A percentile compares a stretch with the other conserved stretches of the same genome.
These are phyloP conservation scores for Passiflora organensis DNA, from an alignment of 345 rosid species.

Conservation along the genomic window DNA sequence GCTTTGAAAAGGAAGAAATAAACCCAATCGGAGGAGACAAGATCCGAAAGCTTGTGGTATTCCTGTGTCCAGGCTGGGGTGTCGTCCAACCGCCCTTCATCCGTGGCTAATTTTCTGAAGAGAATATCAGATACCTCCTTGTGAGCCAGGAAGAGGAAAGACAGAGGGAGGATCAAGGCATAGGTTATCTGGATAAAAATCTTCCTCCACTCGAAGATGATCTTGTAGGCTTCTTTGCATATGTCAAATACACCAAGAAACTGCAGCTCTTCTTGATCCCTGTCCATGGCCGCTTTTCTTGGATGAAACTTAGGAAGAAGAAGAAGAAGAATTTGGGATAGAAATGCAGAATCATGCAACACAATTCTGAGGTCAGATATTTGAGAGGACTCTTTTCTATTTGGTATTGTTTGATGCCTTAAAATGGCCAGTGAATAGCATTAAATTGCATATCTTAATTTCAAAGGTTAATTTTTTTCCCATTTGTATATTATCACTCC, in stretches of 20 bases:
- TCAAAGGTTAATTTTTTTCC: too few relatives aligned
- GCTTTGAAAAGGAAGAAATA: constrained; percentile 20
- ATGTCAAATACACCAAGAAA: constrained; percentile 37
- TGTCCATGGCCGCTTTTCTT: constrained; percentile 45
- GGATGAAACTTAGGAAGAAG: too few relatives aligned
- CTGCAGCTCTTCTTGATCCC: constrained; percentile 51
- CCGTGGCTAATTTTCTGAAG: constrained; percentile 12
- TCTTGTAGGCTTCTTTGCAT: constrained; percentile 37
- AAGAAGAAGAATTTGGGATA: too few relatives aligned
- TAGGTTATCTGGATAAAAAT: constrained; percentile 41
- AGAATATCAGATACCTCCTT: constrained; percentile 27
- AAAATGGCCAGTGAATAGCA: too few relatives aligned
- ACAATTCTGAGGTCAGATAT: too few relatives aligned
- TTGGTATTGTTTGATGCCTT: too few relatives aligned
- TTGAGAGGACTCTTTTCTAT: too few relatives aligned
- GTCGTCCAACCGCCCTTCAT: constrained; percentile 12
- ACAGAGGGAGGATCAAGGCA: constrained; percentile 43
- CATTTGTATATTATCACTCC: too few relatives aligned
- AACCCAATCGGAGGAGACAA: constrained; percentile 23
- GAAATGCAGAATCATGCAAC: too few relatives aligned
- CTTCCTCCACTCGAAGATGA: constrained; percentile 32
- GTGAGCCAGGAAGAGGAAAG: constrained; percentile 46
- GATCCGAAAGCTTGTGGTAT: constrained; percentile 19
- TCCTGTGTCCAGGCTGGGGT: constrained; percentile 17
- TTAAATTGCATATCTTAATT: too few relatives aligned